Evolutionary conservation across 78 protist species (phyloP).

Genomic region (Dictyostelium brefeldianum): DNA sequence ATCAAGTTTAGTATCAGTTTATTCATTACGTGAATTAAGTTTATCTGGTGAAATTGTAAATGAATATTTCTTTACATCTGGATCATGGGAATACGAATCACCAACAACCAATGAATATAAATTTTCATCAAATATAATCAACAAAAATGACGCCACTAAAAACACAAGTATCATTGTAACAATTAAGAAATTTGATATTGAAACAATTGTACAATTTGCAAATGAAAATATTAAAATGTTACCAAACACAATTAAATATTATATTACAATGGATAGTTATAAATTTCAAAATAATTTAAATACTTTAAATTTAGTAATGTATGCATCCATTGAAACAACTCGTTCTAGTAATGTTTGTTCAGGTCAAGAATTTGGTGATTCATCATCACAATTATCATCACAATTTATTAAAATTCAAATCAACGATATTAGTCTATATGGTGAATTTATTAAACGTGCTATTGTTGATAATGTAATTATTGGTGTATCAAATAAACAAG

Average conservation of each 20-base stretch:
- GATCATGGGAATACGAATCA: not conserved
- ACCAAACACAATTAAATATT: not conserved
- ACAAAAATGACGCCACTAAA: not conserved
- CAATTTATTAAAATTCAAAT: not conserved
- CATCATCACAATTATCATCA: not conserved
- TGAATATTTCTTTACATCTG: not conserved
- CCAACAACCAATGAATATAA: not conserved
- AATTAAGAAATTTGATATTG: not conserved
- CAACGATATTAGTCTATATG: not conserved
- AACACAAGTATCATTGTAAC: not conserved
- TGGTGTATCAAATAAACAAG: not conserved
- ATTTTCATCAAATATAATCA: not conserved
- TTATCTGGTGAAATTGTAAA: not conserved
- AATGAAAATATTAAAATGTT: not conserved
- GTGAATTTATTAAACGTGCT: slow-evolving; percentile 6
- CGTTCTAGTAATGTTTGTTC: not conserved
- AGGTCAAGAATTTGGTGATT: not conserved
- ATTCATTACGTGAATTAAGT: not conserved
- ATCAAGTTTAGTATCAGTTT: not conserved
- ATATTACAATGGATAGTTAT: not conserved
- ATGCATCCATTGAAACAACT: not conserved
- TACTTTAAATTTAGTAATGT: not conserved
- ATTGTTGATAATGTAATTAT: not conserved
- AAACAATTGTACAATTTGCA: not conserved
- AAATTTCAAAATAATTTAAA: not conserved